These are phyloP conservation scores for Chlamydomonas urium DNA, from an alignment of 139 green algal genomes.

Conservation along the genomic window DNA sequence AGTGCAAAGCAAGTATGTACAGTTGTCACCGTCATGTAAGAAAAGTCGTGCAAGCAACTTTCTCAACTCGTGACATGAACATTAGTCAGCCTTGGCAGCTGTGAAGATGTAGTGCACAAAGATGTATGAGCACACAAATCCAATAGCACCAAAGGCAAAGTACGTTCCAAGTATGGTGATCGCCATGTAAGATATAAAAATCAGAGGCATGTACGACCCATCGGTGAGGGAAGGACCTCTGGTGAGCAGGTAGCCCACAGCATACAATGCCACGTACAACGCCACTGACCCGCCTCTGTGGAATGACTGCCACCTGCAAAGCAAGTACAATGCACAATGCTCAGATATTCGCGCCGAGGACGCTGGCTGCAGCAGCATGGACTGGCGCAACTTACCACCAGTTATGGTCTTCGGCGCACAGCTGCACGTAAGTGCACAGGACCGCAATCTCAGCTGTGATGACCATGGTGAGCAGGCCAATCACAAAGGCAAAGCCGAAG, in stretches of 20 bases:
- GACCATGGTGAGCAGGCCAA: constrained; percentile 76
- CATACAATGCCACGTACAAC: constrained; percentile 62
- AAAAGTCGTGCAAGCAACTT: no score
- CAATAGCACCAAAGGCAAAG: constrained; percentile 75
- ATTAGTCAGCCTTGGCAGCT: constrained; percentile 10
- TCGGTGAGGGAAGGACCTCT: constrained; percentile 61
- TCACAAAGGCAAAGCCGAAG: constrained; percentile 86
- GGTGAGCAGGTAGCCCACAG: constrained; percentile 69
- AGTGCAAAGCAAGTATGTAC: no score
- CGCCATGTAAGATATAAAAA: constrained; percentile 85
- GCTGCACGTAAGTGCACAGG: constrained; percentile 85
- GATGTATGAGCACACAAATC: constrained; percentile 58
- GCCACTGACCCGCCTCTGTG: constrained; percentile 71
- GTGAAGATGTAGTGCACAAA: constrained; percentile 13
- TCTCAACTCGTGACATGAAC: no score
- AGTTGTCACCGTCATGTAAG: no score
- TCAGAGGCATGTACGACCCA: constrained; percentile 64
- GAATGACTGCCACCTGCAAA: constrained; percentile 75
- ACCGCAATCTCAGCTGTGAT: constrained; percentile 82
- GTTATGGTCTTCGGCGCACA: constrained; percentile 88
- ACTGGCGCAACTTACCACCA: constrained; percentile 73
- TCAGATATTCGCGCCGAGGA: neutral
- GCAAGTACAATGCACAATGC: neutral
- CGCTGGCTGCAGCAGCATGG: neutral
- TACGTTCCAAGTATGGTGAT: constrained; percentile 75